A percentile compares a stretch with the other conserved stretches of the same genome.
phyloP scores from a whole-genome alignment of 257 asterid genomes.

The Petunia secreta region DNA sequence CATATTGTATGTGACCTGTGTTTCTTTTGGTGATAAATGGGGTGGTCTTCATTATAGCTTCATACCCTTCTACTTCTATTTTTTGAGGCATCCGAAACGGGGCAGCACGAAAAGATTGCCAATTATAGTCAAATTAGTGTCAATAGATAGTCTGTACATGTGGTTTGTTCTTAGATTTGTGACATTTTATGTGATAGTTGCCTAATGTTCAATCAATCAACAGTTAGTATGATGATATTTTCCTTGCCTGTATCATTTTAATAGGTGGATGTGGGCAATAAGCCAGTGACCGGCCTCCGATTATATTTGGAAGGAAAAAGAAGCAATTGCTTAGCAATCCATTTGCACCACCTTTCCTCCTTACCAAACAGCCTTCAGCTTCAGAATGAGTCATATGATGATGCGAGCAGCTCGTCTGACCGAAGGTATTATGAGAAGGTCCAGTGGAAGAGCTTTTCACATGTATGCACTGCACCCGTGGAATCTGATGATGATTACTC shows the following conservation, averaged over 20 bases:
- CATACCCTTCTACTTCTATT: no score
- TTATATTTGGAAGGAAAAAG: slow-evolving; percentile 89
- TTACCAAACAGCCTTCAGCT: slow-evolving; percentile 80
- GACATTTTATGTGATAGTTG: neutral
- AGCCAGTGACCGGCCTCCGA: slow-evolving; percentile 91
- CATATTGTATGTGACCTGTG: no score
- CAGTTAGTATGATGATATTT: neutral
- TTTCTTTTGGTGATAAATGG: no score
- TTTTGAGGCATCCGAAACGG: no score
- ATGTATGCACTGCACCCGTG: slow-evolving; percentile 91
- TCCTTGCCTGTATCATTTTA: neutral
- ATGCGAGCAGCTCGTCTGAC: slow-evolving; percentile 55
- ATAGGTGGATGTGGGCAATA: slow-evolving; percentile 92
- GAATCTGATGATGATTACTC: slow-evolving; percentile 84
- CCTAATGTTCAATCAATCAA: neutral
- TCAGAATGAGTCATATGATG: slow-evolving; percentile 62
- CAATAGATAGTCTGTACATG: no score
- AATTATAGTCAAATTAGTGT: no score
- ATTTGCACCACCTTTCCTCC: slow-evolving; percentile 87
- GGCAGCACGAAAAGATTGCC: no score
- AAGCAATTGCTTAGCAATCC: slow-evolving; percentile 91
- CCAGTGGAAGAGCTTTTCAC: slow-evolving; percentile 94
- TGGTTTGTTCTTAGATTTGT: no score
- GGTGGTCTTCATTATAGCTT: no score
- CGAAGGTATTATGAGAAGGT: slow-evolving; percentile 80